Evolutionary conservation across 352 stramenopile genomes (phyloP).

Genomic region (Phytopythium ostracodes): DNA sequence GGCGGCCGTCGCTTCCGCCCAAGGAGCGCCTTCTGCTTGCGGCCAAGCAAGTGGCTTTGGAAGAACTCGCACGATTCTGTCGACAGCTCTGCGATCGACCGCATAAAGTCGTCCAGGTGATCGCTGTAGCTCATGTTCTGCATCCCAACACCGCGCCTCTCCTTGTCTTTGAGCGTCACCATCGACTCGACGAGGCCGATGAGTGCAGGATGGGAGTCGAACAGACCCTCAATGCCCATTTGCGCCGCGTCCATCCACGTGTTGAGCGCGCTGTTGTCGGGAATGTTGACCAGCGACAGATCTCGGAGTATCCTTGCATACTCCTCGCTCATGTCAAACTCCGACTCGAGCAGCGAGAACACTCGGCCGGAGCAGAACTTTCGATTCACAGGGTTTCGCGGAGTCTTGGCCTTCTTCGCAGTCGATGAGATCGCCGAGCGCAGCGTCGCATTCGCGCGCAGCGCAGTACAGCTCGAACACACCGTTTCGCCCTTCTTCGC

Average conservation of each 20-base stretch:
- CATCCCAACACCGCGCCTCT: slow-evolving; percentile 63
- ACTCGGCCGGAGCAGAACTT: slow-evolving; percentile 54
- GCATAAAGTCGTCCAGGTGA: slow-evolving; percentile 66
- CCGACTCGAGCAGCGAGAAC: slow-evolving; percentile 44
- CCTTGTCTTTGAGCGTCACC: slow-evolving; percentile 73
- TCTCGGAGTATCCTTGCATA: slow-evolving; percentile 46
- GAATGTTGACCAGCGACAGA: slow-evolving; percentile 47
- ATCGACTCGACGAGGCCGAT: slow-evolving; percentile 67
- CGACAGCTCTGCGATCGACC: slow-evolving; percentile 49
- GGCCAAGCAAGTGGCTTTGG: slow-evolving; percentile 60
- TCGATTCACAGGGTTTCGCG: slow-evolving; percentile 47
- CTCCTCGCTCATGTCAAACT: slow-evolving; percentile 56
- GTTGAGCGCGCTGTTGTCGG: slow-evolving; percentile 36
- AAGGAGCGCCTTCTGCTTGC: slow-evolving; percentile 45
- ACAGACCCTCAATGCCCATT: slow-evolving; percentile 57
- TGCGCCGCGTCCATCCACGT: slow-evolving; percentile 65
- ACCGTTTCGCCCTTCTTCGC: slow-evolving; percentile 28
- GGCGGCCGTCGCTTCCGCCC: slow-evolving; percentile 30
- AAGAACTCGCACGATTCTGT: slow-evolving; percentile 65
- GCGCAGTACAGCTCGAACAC: slow-evolving; percentile 39
- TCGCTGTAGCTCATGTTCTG: slow-evolving; percentile 81
- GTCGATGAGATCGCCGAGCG: slow-evolving; percentile 31
- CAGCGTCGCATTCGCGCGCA: slow-evolving; percentile 52
- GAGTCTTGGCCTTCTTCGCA: slow-evolving; percentile 31
- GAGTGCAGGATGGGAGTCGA: slow-evolving; percentile 57